Evolutionary conservation across 129 eudicot species (phyloP).

Genomic region (Smallanthus sonchifolius): DNA sequence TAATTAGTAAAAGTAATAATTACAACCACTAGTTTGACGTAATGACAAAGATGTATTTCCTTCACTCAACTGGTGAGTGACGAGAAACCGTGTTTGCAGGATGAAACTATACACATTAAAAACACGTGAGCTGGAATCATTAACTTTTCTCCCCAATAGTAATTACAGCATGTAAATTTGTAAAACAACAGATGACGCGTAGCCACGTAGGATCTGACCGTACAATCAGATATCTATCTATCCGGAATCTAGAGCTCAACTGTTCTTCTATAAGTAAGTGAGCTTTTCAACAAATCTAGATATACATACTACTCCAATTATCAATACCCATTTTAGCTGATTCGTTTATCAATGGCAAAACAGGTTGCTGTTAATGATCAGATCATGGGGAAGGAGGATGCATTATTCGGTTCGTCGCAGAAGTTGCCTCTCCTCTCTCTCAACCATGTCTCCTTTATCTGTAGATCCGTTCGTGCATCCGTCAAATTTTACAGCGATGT

Average conservation of each 20-base stretch:
- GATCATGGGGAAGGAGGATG: too few species aligned
- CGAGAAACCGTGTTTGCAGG: not conserved
- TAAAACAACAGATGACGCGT: not conserved
- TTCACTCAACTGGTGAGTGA: too few species aligned
- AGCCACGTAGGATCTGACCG: conserved; percentile 4
- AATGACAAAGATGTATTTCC: too few species aligned
- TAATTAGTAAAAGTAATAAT: too few species aligned
- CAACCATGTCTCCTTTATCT: conserved; percentile 65
- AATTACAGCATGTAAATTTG: not conserved
- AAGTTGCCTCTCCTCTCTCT: conserved; percentile 48
- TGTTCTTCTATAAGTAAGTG: not conserved
- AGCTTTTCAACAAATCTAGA: not conserved
- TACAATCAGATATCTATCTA: not conserved
- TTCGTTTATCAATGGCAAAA: conserved; percentile 1
- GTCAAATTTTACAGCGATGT: conserved; percentile 53
- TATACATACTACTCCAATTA: not conserved
- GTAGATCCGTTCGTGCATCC: conserved; percentile 52
- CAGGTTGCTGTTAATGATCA: not conserved
- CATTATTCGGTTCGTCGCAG: not conserved
- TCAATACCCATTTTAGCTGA: not conserved
- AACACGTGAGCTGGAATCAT: not conserved
- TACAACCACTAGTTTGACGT: too few species aligned
- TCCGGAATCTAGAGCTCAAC: not conserved
- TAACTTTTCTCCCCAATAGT: not conserved
- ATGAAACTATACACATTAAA: not conserved